These are phyloP conservation scores for Dryadomyces quercivorus DNA, from an alignment of 2,329 filamentous ascomycete species.

Conservation along the genomic window DNA sequence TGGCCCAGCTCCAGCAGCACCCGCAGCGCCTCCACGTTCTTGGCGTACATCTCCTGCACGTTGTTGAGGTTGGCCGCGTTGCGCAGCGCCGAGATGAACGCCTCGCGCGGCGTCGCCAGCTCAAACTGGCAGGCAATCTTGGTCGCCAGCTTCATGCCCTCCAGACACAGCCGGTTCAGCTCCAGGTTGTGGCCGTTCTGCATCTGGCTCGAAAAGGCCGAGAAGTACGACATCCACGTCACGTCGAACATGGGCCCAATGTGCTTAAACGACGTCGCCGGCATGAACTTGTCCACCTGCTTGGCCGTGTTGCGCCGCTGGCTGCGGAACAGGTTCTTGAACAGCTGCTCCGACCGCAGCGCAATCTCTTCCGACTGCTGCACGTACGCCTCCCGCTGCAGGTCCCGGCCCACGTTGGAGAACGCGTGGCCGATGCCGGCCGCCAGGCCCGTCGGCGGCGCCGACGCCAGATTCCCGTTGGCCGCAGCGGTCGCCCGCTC, in stretches of 20 bases:
- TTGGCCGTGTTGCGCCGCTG: constrained; percentile 71
- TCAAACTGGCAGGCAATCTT: constrained; percentile 90
- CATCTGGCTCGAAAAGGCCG: constrained; percentile 81
- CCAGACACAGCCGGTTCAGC: constrained; percentile 82
- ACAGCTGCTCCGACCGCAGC: constrained; percentile 63
- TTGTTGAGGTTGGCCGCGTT: constrained; percentile 96
- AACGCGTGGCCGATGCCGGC: constrained; percentile 80
- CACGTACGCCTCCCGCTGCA: constrained; percentile 84
- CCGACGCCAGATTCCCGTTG: constrained; percentile 45
- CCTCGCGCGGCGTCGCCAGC: constrained; percentile 81
- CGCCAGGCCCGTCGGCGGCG: constrained; percentile 54
- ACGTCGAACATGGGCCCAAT: constrained; percentile 98
- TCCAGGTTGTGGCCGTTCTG: constrained; percentile 90
- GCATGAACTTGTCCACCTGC: constrained; percentile 64
- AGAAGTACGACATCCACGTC: constrained; percentile 98
- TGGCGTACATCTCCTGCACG: constrained; percentile 84
- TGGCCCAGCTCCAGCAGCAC: constrained; percentile 84
- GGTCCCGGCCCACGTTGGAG: constrained; percentile 80
- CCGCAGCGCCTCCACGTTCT: constrained; percentile 92
- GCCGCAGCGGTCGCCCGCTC: constrained; percentile 84
- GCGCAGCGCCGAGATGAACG: constrained; percentile 84
- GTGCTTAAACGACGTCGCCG: constrained; percentile 86
- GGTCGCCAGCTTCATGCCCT: constrained; percentile 89
- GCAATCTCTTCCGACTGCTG: constrained; percentile 92
- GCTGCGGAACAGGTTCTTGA: constrained; percentile 83